phyloP scores from a whole-genome alignment of 179 eudicot species.

The Patellifolia procumbens region DNA sequence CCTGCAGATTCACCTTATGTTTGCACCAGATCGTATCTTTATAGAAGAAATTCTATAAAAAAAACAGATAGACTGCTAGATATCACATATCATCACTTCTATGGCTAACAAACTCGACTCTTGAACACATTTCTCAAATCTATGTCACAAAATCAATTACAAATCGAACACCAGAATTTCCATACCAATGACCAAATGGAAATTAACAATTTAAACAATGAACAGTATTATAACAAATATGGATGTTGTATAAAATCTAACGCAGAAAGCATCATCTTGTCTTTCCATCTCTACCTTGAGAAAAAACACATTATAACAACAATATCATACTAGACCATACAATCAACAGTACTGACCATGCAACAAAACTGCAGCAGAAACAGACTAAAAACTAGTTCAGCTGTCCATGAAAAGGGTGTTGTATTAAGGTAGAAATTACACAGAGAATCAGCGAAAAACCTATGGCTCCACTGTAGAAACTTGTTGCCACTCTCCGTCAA shows the following conservation, averaged over 20 bases:
- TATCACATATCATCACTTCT: neutral
- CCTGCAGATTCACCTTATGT: too few relatives aligned
- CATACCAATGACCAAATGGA: neutral
- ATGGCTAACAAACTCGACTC: neutral
- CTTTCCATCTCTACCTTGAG: slow-evolving; percentile 20
- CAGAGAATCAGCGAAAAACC: slow-evolving; percentile 26
- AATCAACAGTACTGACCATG: slow-evolving; percentile 22
- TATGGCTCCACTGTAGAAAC: slow-evolving; percentile 67
- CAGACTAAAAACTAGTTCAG: slow-evolving; percentile 24
- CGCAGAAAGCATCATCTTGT: slow-evolving; percentile 20
- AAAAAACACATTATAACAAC: slow-evolving; percentile 15
- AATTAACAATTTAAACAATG: neutral
- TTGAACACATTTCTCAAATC: neutral
- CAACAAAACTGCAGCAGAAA: slow-evolving; percentile 24
- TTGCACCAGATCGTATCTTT: too few relatives aligned
- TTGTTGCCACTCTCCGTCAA: slow-evolving; percentile 78
- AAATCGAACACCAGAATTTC: neutral
- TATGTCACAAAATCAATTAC: neutral
- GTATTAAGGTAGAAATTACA: slow-evolving; percentile 28
- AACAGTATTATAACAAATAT: neutral
- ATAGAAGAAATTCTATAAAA: too few relatives aligned
- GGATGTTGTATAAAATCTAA: slow-evolving; percentile 11
- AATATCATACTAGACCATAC: slow-evolving; percentile 27
- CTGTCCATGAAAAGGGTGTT: slow-evolving; percentile 12
- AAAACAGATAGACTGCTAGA: too few relatives aligned